These are phyloP conservation scores for Mucor mucedo DNA, from an alignment of 371 early-diverging fungal genomes.

Conservation along the genomic window DNA sequence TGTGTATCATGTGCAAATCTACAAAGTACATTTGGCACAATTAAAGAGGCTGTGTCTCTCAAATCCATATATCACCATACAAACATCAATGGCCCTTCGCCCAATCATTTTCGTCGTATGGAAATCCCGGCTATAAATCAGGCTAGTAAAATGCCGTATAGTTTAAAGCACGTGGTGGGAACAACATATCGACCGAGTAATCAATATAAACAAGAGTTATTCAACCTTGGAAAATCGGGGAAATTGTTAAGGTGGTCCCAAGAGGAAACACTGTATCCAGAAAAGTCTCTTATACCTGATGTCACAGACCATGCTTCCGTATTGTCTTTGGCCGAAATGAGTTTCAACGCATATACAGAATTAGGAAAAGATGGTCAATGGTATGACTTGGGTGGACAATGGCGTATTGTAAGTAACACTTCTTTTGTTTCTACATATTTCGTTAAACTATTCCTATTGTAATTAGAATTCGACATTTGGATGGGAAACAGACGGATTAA, in stretches of 20 bases:
- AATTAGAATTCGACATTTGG: slow-evolving; percentile 80
- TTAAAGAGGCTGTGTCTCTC: not conserved
- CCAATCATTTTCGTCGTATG: not conserved
- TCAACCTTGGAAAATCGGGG: not conserved
- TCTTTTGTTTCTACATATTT: not conserved
- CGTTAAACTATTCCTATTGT: not conserved
- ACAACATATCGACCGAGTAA: slow-evolving; percentile 6
- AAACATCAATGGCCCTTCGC: not conserved
- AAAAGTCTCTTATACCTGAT: slow-evolving; percentile 58
- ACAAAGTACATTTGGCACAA: not conserved
- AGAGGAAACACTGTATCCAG: not conserved
- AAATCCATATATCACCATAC: not conserved
- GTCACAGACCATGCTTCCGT: slow-evolving; percentile 74
- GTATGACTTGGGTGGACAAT: slow-evolving; percentile 75
- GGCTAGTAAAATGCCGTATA: not conserved
- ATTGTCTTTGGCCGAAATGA: slow-evolving; percentile 77
- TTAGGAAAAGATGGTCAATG: slow-evolving; percentile 60
- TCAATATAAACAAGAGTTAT: not conserved
- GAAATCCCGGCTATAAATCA: not conserved
- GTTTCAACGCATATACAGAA: slow-evolving; percentile 74
- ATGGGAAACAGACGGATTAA: slow-evolving; percentile 84
- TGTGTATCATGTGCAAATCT: not conserved
- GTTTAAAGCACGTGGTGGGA: not conserved
- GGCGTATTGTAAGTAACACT: slow-evolving; percentile 64
- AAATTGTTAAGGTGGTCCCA: not conserved